Conservation (phyloP, 1,139 yeast species). For the Groenewaldozyma auringiensis region DNA sequence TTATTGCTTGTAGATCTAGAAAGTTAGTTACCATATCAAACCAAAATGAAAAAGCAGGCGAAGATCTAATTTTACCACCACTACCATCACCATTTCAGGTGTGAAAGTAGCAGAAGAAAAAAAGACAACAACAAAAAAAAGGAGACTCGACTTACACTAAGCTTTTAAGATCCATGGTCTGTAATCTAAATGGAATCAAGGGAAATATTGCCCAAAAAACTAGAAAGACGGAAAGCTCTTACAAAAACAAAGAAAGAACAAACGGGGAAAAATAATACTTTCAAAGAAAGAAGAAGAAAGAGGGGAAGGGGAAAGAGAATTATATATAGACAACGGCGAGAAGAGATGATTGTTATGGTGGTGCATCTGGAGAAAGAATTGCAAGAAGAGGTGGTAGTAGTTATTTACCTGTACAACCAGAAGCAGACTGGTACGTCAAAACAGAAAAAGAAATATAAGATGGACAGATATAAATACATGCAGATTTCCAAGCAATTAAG, state of each 20-base stretch:
- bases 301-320: neutral
- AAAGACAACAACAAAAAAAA: constrained; percentile 2
- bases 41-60: too few species aligned
- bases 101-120: constrained; percentile 5
- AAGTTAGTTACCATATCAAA: too few species aligned
- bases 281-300: neutral
- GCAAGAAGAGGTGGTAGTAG: neutral
- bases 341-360: too few species aligned
- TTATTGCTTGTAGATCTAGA: too few species aligned
- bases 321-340: too few species aligned
- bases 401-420: neutral
- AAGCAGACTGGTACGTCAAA: constrained; percentile 1
- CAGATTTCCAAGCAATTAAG: neutral
- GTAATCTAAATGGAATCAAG: too few species aligned
- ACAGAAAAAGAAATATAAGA: neutral
- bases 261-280: constrained; percentile 5
- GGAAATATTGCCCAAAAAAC: constrained; percentile 8
- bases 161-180: constrained; percentile 7
- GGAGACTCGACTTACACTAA: constrained; percentile 2
- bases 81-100: too few species aligned
- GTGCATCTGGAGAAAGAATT: neutral
- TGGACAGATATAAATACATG: neutral
- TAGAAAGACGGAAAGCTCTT: constrained; percentile 5
- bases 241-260: too few species aligned
- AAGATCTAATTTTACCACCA: too few species aligned